Evolutionary conservation across 495 filamentous ascomycete species (phyloP).

Genomic region (Aspergillus baeticus): DNA sequence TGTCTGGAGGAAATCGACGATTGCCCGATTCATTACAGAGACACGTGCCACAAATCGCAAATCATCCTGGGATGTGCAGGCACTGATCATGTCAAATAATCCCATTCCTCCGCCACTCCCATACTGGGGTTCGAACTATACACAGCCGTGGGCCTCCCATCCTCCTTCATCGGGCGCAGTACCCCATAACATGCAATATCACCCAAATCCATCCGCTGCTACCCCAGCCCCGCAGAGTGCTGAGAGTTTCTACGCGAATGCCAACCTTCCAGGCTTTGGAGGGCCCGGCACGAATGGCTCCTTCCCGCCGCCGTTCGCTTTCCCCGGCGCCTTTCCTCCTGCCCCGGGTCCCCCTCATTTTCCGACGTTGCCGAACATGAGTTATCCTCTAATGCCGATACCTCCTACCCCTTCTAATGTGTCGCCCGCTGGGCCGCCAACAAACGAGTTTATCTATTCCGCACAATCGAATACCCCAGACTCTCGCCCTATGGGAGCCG

Average conservation of each 20-base stretch:
- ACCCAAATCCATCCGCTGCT: constrained; percentile 14
- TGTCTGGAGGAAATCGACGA: constrained; percentile 6
- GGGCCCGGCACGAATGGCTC: constrained; percentile 18
- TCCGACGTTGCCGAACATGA: constrained; percentile 24
- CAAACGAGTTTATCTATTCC: constrained; percentile 6
- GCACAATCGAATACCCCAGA: neutral
- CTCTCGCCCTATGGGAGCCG: constrained; percentile 4
- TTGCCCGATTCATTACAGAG: neutral
- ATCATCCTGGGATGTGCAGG: neutral
- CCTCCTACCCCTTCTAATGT: constrained; percentile 19
- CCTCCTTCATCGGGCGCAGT: constrained; percentile 18
- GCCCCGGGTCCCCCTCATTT: constrained; percentile 28
- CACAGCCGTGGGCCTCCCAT: constrained; percentile 34
- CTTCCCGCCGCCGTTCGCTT: constrained; percentile 33
- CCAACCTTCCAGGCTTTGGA: constrained; percentile 26
- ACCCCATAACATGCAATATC: constrained; percentile 21
- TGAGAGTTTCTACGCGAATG: constrained; percentile 28
- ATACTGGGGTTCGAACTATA: constrained; percentile 43
- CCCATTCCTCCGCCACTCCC: constrained; percentile 44
- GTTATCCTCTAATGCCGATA: constrained; percentile 23
- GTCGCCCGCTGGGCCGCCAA: constrained; percentile 6
- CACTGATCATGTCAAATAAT: constrained; percentile 52
- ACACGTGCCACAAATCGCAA: constrained; percentile 2
- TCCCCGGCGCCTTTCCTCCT: constrained; percentile 27
- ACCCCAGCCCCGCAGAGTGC: constrained; percentile 23